Conservation (phyloP, 2,329 filamentous ascomycete genomes). For the Emergomyces africanus region DNA sequence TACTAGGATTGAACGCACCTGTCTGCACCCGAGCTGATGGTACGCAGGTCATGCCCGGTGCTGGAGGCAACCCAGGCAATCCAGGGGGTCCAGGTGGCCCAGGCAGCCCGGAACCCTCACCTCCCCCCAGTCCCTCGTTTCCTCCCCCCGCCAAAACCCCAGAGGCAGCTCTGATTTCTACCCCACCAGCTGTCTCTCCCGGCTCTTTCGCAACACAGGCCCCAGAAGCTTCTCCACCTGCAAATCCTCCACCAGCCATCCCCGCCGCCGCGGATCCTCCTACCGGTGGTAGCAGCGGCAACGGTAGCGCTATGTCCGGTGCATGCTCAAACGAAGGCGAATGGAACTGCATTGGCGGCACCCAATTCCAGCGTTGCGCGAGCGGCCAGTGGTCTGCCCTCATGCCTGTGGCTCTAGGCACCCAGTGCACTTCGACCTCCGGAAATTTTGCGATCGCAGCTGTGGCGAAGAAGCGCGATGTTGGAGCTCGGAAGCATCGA, state of each 20-base stretch:
- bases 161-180: background rate
- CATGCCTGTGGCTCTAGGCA: slow-evolving; percentile 42
- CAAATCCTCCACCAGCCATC: slow-evolving; percentile 2
- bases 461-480: slow-evolving; percentile 14
- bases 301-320: slow-evolving; percentile 4
- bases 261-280: slow-evolving; percentile 4
- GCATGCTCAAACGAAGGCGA: slow-evolving; percentile 41
- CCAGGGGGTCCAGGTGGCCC: slow-evolving; percentile 9
- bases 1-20: slow-evolving; percentile 19
- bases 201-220: background rate
- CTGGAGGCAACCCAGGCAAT: slow-evolving; percentile 17
- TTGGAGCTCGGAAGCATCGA: slow-evolving; percentile 18
- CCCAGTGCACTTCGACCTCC: slow-evolving; percentile 35
- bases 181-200: background rate
- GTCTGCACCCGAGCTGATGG: slow-evolving; percentile 16
- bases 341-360: slow-evolving; percentile 47
- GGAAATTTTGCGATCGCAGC: slow-evolving; percentile 17
- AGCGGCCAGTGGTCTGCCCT: slow-evolving; percentile 42
- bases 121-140: background rate
- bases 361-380: slow-evolving; percentile 50
- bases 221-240: slow-evolving; percentile 11
- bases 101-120: slow-evolving; percentile 11
- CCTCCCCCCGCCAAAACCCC: background rate
- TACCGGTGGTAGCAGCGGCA: background rate
- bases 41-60: slow-evolving; percentile 21